Base-by-base conservation (phyloP, 108 stramenopile species). In the Cyclostephanos tholiformis region DNA sequence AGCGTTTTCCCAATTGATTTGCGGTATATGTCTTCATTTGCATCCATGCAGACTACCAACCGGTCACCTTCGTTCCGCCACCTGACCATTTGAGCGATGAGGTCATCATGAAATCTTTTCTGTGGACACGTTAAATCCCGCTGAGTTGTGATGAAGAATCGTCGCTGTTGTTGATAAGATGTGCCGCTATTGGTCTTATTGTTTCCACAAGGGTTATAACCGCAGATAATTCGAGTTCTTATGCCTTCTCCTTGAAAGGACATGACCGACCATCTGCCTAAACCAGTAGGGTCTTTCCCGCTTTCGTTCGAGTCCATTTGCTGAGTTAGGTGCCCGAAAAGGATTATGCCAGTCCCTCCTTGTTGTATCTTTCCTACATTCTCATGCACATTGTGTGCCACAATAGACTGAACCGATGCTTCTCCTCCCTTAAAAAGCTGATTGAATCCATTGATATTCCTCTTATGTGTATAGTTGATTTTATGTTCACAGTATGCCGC, bases 401-500 rank as follows among this genome's bases (percentile, higher is more conserved):
- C 48, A 11, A 71, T 49, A 1, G 59, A 26, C 22, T 29, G 23
- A 1, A 71, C 12, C 11, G 44, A 59, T 7, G 59, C 59, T 49
- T 71, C 59, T 13, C 57, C 57, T 48, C 70, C 60, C 4, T 61
- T 14, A 19, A 71, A 71, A 41, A 71, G 10, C 7, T 61, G 70
- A 14, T 17, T 25, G 16, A 61, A 61, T 10, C 69, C 58, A 29
- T 60, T 71, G 10, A 0, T 25, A 23, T 58, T 58, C 27, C 13
- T 30, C n/a, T 58, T 58, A 14, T 58, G 57, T 12, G 10, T 58
- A 7, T 62, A 9, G 30, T 71, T 71, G 6, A 61, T 25, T 36
- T 60, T 13, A 23, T 71, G 70, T 11, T 71, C 70, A 51, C 30
- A 61, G 5, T 44, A 35, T 2, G 46, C 39, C 8, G 41, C 70